Evolutionary conservation across 2,329 filamentous ascomycete genomes (phyloP).

Genomic region (Paecilomyces variotii): DNA sequence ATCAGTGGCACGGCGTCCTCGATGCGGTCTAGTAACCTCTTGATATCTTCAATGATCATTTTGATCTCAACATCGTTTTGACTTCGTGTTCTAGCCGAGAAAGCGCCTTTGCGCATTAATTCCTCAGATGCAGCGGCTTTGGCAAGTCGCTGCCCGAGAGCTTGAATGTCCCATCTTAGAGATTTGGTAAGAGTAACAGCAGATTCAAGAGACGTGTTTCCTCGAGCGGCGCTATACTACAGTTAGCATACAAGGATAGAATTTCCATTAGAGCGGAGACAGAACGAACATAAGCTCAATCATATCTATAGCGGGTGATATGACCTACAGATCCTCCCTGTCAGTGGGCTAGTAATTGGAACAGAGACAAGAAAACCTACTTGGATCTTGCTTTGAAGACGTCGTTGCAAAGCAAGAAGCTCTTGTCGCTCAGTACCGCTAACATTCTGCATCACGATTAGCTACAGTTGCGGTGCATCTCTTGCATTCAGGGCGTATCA

Average conservation of each 20-base stretch:
- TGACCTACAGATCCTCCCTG: conserved; percentile 48
- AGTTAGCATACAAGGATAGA: not conserved
- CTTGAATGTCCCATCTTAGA: conserved; percentile 73
- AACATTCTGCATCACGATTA: conserved; percentile 44
- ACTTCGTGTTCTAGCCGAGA: conserved; percentile 39
- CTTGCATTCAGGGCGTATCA: conserved; percentile 3
- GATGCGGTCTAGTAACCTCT: conserved; percentile 64
- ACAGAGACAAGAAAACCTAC: conserved; percentile 36
- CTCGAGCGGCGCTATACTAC: conserved; percentile 52
- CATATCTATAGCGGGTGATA: conserved; percentile 85
- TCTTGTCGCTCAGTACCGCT: conserved; percentile 65
- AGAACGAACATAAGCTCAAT: conserved; percentile 70
- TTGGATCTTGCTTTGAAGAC: conserved; percentile 78
- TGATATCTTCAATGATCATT: conserved; percentile 66
- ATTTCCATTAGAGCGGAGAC: not conserved
- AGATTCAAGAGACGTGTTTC: conserved; percentile 75
- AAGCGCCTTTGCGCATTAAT: conserved; percentile 22
- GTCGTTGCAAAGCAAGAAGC: conserved; percentile 61
- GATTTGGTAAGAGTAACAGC: conserved; percentile 76
- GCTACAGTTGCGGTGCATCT: not conserved
- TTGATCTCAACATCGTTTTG: conserved; percentile 58
- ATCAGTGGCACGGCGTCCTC: conserved; percentile 88
- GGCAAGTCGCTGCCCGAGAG: conserved; percentile 66
- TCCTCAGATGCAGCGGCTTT: conserved; percentile 58
- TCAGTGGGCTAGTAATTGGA: conserved; percentile 1